phyloP scores from a whole-genome alignment of 1,284 basidiomycete species.

The Nidula niveotomentosa region DNA sequence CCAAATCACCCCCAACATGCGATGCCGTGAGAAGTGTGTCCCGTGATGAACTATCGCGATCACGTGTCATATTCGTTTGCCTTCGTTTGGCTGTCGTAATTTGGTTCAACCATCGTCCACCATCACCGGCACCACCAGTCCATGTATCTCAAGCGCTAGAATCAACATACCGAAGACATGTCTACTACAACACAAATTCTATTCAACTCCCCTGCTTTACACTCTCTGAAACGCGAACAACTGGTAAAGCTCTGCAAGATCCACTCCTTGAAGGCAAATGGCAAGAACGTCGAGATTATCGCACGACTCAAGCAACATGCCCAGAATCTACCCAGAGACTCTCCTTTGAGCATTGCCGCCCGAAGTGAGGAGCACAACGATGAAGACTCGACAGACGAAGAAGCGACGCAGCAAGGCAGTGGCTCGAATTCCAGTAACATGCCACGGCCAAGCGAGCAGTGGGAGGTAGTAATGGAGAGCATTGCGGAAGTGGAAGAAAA shows the following conservation, averaged over 20 bases:
- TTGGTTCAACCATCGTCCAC: too few relatives aligned
- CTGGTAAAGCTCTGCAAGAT: slow-evolving; percentile 80
- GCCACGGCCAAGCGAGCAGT: slow-evolving; percentile 66
- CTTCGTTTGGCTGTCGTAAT: too few relatives aligned
- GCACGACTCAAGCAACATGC: slow-evolving; percentile 66
- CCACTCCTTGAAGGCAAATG: slow-evolving; percentile 72
- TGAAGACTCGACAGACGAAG: slow-evolving; percentile 9
- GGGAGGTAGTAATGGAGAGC: slow-evolving; percentile 77
- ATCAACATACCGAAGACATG: slow-evolving; percentile 19
- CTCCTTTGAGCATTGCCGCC: slow-evolving; percentile 48
- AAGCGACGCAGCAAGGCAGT: slow-evolving; percentile 16
- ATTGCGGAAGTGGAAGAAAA: slow-evolving; percentile 63
- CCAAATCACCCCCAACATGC: too few relatives aligned
- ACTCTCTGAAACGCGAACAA: slow-evolving; percentile 78
- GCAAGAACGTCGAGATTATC: slow-evolving; percentile 75
- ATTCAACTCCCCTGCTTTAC: slow-evolving; percentile 77
- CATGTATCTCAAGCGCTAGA: neutral
- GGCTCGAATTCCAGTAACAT: slow-evolving; percentile 18
- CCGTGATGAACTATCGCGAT: neutral
- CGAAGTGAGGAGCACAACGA: slow-evolving; percentile 36
- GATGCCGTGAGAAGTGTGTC: too few relatives aligned
- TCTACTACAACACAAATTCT: slow-evolving; percentile 73
- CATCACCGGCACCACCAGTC: neutral
- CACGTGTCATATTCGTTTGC: neutral
- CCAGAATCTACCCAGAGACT: slow-evolving; percentile 50